phyloP scores from a whole-genome alignment of 345 rosid genomes.

The Heritiera fomes region DNA sequence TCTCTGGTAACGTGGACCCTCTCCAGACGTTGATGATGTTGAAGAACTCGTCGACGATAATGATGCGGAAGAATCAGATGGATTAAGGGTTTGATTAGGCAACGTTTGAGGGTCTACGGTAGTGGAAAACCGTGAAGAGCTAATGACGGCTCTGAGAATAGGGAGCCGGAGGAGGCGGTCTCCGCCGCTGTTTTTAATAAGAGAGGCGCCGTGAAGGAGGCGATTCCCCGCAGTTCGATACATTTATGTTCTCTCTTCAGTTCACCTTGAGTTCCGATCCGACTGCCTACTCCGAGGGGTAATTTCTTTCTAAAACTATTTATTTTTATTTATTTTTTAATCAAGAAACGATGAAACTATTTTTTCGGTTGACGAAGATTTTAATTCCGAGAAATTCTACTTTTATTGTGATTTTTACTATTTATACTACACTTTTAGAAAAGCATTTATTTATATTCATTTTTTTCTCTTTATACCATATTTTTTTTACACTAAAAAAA shows the following conservation, averaged over 20 bases:
- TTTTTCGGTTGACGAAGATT: no score
- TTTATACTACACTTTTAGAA: no score
- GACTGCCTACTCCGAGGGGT: no score
- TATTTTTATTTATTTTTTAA: no score
- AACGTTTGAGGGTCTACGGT: conserved; percentile 33
- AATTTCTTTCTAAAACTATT: no score
- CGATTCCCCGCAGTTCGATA: conserved; percentile 64
- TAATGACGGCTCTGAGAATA: conserved; percentile 19
- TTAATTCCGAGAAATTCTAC: no score
- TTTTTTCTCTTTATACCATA: no score
- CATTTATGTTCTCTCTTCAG: conserved; percentile 31
- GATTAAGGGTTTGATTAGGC: conserved; percentile 29
- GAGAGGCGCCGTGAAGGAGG: conserved; percentile 36
- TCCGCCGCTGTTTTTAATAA: conserved; percentile 1
- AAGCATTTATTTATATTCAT: no score
- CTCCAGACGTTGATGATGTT: conserved; percentile 23
- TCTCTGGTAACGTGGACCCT: conserved; percentile 38
- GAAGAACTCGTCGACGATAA: conserved; percentile 27
- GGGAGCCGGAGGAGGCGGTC: conserved; percentile 32
- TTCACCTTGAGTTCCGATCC: neutral
- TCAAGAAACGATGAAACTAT: no score
- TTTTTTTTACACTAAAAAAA: no score
- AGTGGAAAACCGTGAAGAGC: conserved; percentile 42
- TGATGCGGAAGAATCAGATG: conserved; percentile 38
- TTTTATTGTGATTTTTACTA: no score